These are phyloP conservation scores for Salix exigua DNA, from an alignment of 345 rosid genomes.

Conservation along the genomic window DNA sequence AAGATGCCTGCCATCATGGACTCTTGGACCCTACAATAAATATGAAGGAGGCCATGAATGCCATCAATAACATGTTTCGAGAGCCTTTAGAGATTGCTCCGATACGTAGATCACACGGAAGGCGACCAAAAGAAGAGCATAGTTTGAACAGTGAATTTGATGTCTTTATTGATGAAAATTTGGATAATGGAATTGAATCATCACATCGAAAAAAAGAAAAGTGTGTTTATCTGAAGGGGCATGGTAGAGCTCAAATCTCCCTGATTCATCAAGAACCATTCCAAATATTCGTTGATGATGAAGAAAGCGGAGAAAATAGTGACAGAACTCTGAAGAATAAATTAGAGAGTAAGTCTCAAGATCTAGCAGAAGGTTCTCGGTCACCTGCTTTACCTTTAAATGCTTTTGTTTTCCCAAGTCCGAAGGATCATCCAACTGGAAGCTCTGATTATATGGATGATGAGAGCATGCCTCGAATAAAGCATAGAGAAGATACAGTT, in stretches of 20 bases:
- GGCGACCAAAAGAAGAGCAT: conserved; percentile 33
- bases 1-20: conserved; percentile 82
- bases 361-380: conserved; percentile 9
- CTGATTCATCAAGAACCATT: conserved; percentile 42
- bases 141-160: conserved; percentile 33
- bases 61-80: conserved; percentile 73
- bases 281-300: conserved; percentile 59
- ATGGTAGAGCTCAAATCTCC: conserved; percentile 20
- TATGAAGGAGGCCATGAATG: conserved; percentile 83
- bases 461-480: conserved; percentile 39
- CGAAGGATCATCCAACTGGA: conserved; percentile 58
- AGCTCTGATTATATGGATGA: conserved; percentile 39
- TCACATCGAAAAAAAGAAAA: conserved; percentile 23
- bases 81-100: conserved; percentile 75
- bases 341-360: conserved; percentile 16
- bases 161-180: conserved; percentile 54
- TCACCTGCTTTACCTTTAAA: conserved; percentile 23
- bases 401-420: conserved; percentile 56
- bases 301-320: conserved; percentile 36
- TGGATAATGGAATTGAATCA: conserved; percentile 21
- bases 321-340: conserved; percentile 32
- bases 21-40: conserved; percentile 82
- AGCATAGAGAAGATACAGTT: conserved; percentile 80
- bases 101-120: conserved; percentile 35
- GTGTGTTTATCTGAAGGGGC: conserved; percentile 12